phyloP scores from a whole-genome alignment of 768 basidiomycete genomes.

The Daedaleopsis sinensis region DNA sequence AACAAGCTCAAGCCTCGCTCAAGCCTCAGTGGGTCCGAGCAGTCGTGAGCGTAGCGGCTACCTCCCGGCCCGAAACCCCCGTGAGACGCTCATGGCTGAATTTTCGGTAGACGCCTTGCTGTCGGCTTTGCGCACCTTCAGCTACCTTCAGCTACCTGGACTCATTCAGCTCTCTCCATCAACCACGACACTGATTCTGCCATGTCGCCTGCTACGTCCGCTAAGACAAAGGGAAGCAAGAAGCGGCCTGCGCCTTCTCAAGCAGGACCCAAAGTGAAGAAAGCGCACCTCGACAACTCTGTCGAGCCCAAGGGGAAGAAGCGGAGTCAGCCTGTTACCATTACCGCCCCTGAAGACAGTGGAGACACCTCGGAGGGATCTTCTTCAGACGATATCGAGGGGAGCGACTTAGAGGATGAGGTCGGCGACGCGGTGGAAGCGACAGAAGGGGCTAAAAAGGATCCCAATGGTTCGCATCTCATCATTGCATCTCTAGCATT shows the following conservation, averaged over 20 bases:
- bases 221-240: conserved; percentile 40
- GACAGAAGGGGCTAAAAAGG: conserved; percentile 39
- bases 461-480: conserved; percentile 58
- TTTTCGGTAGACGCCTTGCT: no score
- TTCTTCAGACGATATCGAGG: conserved; percentile 13
- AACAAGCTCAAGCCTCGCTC: no score
- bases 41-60: no score
- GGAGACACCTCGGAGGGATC: conserved; percentile 46
- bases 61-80: no score
- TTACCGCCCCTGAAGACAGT: conserved; percentile 34
- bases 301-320: conserved; percentile 47
- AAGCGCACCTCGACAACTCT: conserved; percentile 46
- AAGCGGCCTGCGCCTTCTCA: conserved; percentile 55
- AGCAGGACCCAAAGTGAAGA: conserved; percentile 54
- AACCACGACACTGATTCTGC: not conserved
- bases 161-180: conserved; percentile 20
- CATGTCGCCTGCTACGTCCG: not conserved
- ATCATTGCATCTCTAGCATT: not conserved
- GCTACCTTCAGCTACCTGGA: no score
- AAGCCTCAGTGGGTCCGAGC: no score
- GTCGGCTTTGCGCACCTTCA: no score
- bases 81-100: no score
- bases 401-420: conserved; percentile 34
- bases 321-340: conserved; percentile 65
- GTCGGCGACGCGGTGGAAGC: conserved; percentile 39